phyloP scores from a whole-genome alignment of 2,329 filamentous ascomycete genomes.

The Stachybotrys chartarum region DNA sequence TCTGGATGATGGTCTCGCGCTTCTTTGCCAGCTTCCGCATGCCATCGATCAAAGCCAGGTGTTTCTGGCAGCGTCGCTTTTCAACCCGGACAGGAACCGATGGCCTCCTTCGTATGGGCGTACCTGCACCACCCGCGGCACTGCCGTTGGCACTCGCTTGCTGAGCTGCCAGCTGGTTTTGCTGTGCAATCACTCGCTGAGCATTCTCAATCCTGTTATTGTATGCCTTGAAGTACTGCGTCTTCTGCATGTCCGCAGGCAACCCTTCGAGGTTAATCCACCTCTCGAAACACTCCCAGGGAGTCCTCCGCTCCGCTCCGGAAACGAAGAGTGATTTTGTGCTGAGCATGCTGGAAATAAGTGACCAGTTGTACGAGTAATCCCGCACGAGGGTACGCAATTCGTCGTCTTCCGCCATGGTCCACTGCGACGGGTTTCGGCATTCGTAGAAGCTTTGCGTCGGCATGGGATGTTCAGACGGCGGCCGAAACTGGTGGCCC shows the following conservation, averaged over 20 bases:
- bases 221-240: constrained; percentile 81
- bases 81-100: constrained; percentile 82
- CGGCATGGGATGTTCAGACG: constrained; percentile 87
- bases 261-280: constrained; percentile 91
- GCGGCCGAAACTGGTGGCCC: constrained; percentile 86
- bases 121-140: constrained; percentile 19
- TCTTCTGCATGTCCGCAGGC: constrained; percentile 89
- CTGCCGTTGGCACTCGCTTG: constrained; percentile 34
- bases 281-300: constrained; percentile 97
- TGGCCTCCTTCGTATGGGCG: constrained; percentile 53
- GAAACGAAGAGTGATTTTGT: constrained; percentile 73
- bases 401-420: constrained; percentile 82
- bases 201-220: constrained; percentile 53
- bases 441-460: constrained; percentile 85
- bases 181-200: constrained; percentile 45
- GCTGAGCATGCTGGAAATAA: constrained; percentile 76
- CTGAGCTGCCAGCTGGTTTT: constrained; percentile 43
- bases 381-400: constrained; percentile 78
- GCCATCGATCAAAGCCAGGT: constrained; percentile 82
- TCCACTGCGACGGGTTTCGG: constrained; percentile 85
- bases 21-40: constrained; percentile 97
- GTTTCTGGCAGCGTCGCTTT: constrained; percentile 75
- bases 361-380: constrained; percentile 95
- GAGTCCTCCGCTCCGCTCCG: constrained; percentile 80
- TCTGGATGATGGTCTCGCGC: constrained; percentile 75